phyloP scores from a whole-genome alignment of 352 stramenopile genomes.

The Pythium graminicola region DNA sequence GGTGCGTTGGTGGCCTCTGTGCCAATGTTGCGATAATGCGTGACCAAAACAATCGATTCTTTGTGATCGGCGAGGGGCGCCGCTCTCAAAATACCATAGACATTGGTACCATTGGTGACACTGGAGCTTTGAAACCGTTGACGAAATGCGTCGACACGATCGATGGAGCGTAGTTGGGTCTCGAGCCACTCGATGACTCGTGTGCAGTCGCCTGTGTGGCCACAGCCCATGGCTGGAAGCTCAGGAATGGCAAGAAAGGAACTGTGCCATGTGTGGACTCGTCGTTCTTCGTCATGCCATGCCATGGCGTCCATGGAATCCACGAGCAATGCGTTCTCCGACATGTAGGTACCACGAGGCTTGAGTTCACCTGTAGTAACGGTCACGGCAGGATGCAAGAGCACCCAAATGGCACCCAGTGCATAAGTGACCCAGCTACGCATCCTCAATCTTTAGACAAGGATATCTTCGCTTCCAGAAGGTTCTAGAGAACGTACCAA shows the following conservation, averaged over 20 bases:
- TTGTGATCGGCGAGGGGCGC: constrained; percentile 69
- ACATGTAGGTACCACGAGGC: constrained; percentile 82
- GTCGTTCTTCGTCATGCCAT: constrained; percentile 33
- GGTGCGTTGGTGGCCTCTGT: constrained; percentile 21
- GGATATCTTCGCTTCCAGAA: not conserved
- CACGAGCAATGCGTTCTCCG: constrained; percentile 82
- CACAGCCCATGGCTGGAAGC: constrained; percentile 31
- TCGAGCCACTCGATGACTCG: constrained; percentile 54
- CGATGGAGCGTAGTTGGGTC: constrained; percentile 36
- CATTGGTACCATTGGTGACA: constrained; percentile 37
- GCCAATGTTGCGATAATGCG: constrained; percentile 61
- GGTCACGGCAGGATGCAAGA: constrained; percentile 68
- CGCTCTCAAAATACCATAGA: constrained; percentile 76
- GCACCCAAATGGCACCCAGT: constrained; percentile 68
- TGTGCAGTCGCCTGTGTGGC: constrained; percentile 31
- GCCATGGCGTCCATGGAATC: constrained; percentile 54
- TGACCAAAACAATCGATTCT: constrained; percentile 64
- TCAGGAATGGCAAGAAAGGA: constrained; percentile 31
- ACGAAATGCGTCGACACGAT: constrained; percentile 53
- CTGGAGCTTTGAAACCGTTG: constrained; percentile 37
- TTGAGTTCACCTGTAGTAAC: constrained; percentile 82
- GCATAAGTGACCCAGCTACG: constrained; percentile 59
- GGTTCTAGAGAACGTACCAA: constrained; percentile 24
- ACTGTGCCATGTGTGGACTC: constrained; percentile 28
- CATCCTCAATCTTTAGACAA: not conserved